Evolutionary conservation across 192 early-diverging fungal genomes (phyloP).

Genomic region (Physocladia obscura): DNA sequence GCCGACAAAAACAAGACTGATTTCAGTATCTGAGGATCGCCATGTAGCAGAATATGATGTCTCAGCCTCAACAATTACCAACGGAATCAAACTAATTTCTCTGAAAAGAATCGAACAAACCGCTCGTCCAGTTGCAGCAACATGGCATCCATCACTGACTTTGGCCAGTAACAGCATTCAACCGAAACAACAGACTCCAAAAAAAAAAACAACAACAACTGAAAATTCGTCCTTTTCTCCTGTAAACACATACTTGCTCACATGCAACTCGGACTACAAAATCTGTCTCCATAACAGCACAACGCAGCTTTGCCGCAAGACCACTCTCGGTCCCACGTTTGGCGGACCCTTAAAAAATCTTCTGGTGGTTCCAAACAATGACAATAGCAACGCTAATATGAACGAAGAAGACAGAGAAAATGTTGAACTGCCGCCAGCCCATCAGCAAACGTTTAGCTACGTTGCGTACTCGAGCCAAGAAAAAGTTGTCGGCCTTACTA

Average conservation of each 20-base stretch:
- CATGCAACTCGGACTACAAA: constrained; percentile 46
- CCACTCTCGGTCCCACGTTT: constrained; percentile 55
- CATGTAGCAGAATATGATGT: constrained; percentile 54
- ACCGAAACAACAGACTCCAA: not conserved
- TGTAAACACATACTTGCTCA: constrained; percentile 46
- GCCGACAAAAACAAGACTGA: constrained; percentile 24
- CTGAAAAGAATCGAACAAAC: constrained; percentile 49
- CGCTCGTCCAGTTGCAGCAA: constrained; percentile 41
- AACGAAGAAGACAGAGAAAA: not conserved
- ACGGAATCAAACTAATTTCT: constrained; percentile 42
- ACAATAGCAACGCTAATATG: not conserved
- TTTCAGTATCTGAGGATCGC: constrained; percentile 46
- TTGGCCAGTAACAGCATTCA: not conserved
- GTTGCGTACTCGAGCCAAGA: constrained; percentile 39
- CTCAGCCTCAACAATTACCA: constrained; percentile 28
- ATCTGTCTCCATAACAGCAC: constrained; percentile 42
- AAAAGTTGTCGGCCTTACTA: constrained; percentile 55
- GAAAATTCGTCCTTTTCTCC: not conserved
- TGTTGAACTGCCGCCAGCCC: not conserved
- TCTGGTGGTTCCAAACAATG: constrained; percentile 13
- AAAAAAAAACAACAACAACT: not conserved
- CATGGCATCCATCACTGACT: constrained; percentile 32
- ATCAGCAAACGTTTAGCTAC: constrained; percentile 32
- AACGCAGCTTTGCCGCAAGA: constrained; percentile 54
- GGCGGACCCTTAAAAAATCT: constrained; percentile 36